These are phyloP conservation scores for Aegilops tauschii DNA, from an alignment of 176 grass and related monocot species.

Conservation along the genomic window DNA sequence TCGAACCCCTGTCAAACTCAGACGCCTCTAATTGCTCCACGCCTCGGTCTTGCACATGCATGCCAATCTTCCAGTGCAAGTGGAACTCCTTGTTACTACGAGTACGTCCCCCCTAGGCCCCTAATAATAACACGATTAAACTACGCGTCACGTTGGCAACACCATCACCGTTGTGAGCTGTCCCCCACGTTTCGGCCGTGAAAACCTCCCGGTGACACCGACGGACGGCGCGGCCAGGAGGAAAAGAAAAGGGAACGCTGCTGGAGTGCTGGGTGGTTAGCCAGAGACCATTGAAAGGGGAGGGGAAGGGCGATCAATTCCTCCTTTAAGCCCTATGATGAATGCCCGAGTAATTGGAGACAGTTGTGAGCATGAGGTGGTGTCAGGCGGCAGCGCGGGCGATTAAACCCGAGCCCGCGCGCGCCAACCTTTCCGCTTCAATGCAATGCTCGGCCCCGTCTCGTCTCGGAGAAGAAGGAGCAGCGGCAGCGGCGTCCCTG, in stretches of 20 bases:
- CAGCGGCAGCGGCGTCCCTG: neutral
- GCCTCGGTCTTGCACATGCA: neutral
- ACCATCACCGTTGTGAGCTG: neutral
- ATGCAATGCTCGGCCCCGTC: conserved; percentile 22
- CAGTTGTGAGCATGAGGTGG: conserved; percentile 44
- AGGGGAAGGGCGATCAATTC: conserved; percentile 46
- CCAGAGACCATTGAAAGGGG: conserved; percentile 61
- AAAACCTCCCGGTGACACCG: neutral
- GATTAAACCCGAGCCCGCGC: conserved; percentile 31
- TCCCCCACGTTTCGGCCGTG: neutral
- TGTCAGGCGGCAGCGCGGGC: conserved; percentile 27
- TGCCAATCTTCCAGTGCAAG: neutral
- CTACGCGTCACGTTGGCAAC: neutral
- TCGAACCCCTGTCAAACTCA: neutral
- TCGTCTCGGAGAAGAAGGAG: neutral
- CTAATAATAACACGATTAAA: neutral
- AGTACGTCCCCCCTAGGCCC: neutral
- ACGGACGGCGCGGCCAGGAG: neutral
- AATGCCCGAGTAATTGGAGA: conserved; percentile 91
- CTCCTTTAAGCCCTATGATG: conserved; percentile 82
- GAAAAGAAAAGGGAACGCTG: conserved; percentile 8
- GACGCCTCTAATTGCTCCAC: neutral
- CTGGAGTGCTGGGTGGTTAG: conserved; percentile 41
- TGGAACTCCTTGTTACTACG: too few species aligned
- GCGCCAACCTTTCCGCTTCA: conserved; percentile 40